These are phyloP conservation scores for Blastobotrys muscicola DNA, from an alignment of 805 yeast species.

Conservation along the genomic window DNA sequence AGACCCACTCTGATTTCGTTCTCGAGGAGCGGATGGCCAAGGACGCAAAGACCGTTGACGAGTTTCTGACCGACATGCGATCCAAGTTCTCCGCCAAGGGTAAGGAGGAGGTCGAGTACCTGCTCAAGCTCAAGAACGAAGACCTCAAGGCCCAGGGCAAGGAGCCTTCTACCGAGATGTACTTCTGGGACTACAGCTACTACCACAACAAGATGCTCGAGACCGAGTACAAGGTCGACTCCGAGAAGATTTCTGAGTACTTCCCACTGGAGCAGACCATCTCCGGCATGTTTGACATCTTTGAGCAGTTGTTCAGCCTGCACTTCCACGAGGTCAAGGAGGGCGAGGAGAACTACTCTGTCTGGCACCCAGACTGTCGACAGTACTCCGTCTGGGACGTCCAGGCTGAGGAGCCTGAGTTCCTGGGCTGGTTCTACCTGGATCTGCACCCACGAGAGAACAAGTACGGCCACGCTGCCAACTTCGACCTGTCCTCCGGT, in stretches of 20 bases:
- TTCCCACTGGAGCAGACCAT: slow-evolving; percentile 68
- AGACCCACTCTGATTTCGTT: slow-evolving; percentile 57
- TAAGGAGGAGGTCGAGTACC: slow-evolving; percentile 38
- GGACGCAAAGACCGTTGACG: slow-evolving; percentile 45
- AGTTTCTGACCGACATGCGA: slow-evolving; percentile 54
- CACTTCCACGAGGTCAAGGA: slow-evolving; percentile 47
- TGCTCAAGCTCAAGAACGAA: slow-evolving; percentile 43
- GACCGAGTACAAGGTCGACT: slow-evolving; percentile 61
- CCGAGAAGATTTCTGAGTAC: slow-evolving; percentile 61
- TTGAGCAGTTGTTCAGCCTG: slow-evolving; percentile 59
- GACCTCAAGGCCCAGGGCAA: slow-evolving; percentile 41
- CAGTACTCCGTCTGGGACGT: slow-evolving; percentile 55
- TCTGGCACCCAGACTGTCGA: slow-evolving; percentile 76
- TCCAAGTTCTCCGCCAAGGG: slow-evolving; percentile 53
- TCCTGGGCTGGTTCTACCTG: slow-evolving; percentile 70
- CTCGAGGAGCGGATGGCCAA: slow-evolving; percentile 80
- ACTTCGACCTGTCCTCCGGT: slow-evolving; percentile 59
- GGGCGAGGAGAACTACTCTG: slow-evolving; percentile 31
- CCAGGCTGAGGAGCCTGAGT: slow-evolving; percentile 45
- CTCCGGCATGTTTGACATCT: slow-evolving; percentile 57
- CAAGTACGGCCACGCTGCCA: slow-evolving; percentile 85
- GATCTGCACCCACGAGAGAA: slow-evolving; percentile 82
- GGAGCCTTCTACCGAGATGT: slow-evolving; percentile 31
- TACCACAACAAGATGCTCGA: slow-evolving; percentile 60
- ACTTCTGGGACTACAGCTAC: slow-evolving; percentile 67